Base-by-base conservation (phyloP, 1,284 basidiomycete species). In the Butyriboletus appendiculatus region DNA sequence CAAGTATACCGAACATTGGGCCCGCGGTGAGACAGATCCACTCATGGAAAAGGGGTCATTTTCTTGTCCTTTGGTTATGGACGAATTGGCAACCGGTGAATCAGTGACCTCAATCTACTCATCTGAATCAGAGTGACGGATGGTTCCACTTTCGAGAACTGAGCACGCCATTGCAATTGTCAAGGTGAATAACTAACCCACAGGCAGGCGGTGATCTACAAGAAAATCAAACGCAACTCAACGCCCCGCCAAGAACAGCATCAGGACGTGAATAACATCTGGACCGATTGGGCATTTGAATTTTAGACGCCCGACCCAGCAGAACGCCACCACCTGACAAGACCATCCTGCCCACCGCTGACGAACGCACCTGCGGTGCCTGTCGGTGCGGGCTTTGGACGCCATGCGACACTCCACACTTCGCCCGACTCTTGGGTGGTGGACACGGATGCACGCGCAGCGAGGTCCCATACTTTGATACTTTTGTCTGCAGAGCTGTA, bases 401-500 rank as follows among this genome's bases (percentile, higher is more conserved):
- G 79, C 92, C 92, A 95, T 20, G 86, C 84, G 9, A 95, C 86
- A 16, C 83, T 80, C 93, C 93, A 96, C 1, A 95, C 89, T 64
- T 93, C 90, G 18, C 86, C 88, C 1, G 84, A 82, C 47, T 92
- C 88, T 60, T 87, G 82, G 6, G 87, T 79, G 0, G 90, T 92
- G 33, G 85, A 90, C 5, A 95, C 91, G 26, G 86, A 85, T 1
- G 85, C 76, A 9, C 92, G 84, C 30, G 91, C 81, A 2, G 79
- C 82, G 43, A 95, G 81, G 64, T 96, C 93, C 93, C 93, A 96
- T 4, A 95, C 82, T 67, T 92, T 93, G 62, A 93, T 84, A 2
- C 84, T 85, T 67, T 87, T 89, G 72, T 96, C 93, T 14, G 92
- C 88, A 42, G 90, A 92, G 14, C 90, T 92, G 38, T 18, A 41